Evolutionary conservation across 257 asterid species (phyloP).

Genomic region (Solanum ossicruentum): DNA sequence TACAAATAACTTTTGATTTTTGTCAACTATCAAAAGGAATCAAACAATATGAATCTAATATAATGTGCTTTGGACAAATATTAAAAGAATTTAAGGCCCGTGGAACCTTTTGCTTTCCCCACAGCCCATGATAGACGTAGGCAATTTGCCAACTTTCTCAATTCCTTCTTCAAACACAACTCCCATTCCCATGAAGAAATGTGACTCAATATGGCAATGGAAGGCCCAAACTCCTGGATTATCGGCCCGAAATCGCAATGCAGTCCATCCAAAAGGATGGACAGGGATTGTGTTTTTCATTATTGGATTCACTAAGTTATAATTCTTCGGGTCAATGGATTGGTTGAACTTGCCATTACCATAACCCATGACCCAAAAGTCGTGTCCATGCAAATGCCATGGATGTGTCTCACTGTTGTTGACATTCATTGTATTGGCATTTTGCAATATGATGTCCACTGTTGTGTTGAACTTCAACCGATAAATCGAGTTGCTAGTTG

Average conservation of each 20-base stretch:
- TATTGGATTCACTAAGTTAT: constrained; percentile 62
- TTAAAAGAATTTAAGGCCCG: constrained; percentile 18
- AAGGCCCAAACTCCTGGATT: constrained; percentile 96
- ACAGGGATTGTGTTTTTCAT: constrained; percentile 83
- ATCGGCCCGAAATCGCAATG: constrained; percentile 68
- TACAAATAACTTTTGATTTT: neutral
- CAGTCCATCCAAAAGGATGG: constrained; percentile 93
- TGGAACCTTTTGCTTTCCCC: constrained; percentile 37
- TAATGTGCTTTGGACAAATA: neutral
- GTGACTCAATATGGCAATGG: constrained; percentile 94
- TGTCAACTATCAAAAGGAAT: neutral
- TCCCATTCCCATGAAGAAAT: constrained; percentile 94
- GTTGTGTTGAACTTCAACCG: constrained; percentile 51
- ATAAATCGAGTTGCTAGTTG: constrained; percentile 39
- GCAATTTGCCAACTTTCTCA: constrained; percentile 57
- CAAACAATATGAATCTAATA: neutral
- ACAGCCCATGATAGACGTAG: constrained; percentile 80
- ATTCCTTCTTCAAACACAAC: constrained; percentile 78
- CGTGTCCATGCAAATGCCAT: constrained; percentile 97
- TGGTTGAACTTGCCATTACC: constrained; percentile 57
- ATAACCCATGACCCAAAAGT: constrained; percentile 84
- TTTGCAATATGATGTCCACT: constrained; percentile 66
- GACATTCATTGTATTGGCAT: constrained; percentile 50
- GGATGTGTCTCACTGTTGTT: constrained; percentile 92
- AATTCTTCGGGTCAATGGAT: constrained; percentile 30